Evolutionary conservation across 768 basidiomycete species (phyloP).

Genomic region (Rhizopogon vesiculosus): DNA sequence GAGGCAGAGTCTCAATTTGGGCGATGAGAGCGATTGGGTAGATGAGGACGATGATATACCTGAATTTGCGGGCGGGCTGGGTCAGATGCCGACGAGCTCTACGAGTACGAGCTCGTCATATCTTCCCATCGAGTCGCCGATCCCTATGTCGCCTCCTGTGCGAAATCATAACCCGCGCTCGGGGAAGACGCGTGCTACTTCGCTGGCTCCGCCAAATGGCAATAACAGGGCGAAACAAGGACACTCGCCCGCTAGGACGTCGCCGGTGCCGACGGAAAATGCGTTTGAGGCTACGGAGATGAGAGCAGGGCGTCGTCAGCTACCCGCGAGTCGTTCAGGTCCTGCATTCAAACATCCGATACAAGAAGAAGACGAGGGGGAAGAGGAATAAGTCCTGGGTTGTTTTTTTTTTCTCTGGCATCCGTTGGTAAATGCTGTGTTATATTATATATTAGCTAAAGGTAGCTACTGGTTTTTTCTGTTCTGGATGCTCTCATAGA

Average conservation of each 20-base stretch:
- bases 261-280: constrained; percentile 54
- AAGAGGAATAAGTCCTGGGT: constrained; percentile 47
- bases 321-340: constrained; percentile 65
- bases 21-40: constrained; percentile 86
- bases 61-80: constrained; percentile 73
- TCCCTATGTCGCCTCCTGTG: constrained; percentile 47
- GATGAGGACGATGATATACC: constrained; percentile 78
- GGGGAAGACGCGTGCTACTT: constrained; percentile 24
- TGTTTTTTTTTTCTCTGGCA: constrained; percentile 1
- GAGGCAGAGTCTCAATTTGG: constrained; percentile 49
- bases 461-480: not conserved
- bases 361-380: constrained; percentile 84
- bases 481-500: constrained; percentile 11
- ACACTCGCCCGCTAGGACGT: constrained; percentile 55
- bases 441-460: constrained; percentile 5
- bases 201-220: constrained; percentile 16
- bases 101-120: constrained; percentile 21
- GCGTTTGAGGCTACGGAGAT: constrained; percentile 43
- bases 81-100: constrained; percentile 42
- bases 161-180: constrained; percentile 38
- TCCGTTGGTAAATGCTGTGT: not conserved
- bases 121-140: constrained; percentile 29
- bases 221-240: constrained; percentile 42
- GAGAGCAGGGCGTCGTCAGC: constrained; percentile 58
- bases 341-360: constrained; percentile 68